Evolutionary conservation across 2,329 filamentous ascomycete species (phyloP).

Genomic region (Aspergillus quadricinctus): DNA sequence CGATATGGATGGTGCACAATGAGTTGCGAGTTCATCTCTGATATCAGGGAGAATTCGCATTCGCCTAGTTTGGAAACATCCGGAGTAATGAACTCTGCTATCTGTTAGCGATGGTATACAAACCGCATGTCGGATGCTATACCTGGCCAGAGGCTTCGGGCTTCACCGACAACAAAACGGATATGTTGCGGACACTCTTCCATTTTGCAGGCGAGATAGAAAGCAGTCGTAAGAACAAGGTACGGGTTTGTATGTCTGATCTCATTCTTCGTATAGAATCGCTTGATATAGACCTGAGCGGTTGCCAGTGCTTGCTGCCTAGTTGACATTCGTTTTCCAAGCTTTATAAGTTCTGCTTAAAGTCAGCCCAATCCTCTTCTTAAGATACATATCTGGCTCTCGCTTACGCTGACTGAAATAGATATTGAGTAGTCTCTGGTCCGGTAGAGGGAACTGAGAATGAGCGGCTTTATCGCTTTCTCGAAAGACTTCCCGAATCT

Average conservation of each 20-base stretch:
- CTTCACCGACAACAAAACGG: constrained; percentile 80
- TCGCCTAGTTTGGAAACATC: constrained; percentile 85
- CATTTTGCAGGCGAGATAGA: constrained; percentile 97
- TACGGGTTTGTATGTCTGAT: constrained; percentile 92
- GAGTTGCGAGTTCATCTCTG: constrained; percentile 82
- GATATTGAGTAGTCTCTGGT: constrained; percentile 76
- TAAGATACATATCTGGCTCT: background rate
- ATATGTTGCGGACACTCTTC: constrained; percentile 98
- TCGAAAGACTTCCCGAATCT: constrained; percentile 71
- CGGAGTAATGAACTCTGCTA: constrained; percentile 61
- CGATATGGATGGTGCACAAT: constrained; percentile 91
- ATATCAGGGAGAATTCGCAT: constrained; percentile 90
- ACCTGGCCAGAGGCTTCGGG: constrained; percentile 77
- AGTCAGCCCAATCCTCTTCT: constrained; percentile 1
- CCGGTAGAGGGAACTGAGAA: constrained; percentile 76
- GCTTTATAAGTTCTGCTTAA: constrained; percentile 66
- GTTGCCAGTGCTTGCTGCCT: constrained; percentile 92
- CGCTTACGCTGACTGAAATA: constrained; percentile 83
- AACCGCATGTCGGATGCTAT: constrained; percentile 14
- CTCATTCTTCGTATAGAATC: constrained; percentile 88
- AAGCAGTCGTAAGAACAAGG: constrained; percentile 83
- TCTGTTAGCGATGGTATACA: constrained; percentile 13
- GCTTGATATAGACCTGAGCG: constrained; percentile 88
- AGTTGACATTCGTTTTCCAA: constrained; percentile 77
- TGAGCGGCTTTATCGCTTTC: constrained; percentile 70